These are phyloP conservation scores for Alternaria rosae DNA, from an alignment of 2,329 filamentous ascomycete genomes.

Conservation along the genomic window DNA sequence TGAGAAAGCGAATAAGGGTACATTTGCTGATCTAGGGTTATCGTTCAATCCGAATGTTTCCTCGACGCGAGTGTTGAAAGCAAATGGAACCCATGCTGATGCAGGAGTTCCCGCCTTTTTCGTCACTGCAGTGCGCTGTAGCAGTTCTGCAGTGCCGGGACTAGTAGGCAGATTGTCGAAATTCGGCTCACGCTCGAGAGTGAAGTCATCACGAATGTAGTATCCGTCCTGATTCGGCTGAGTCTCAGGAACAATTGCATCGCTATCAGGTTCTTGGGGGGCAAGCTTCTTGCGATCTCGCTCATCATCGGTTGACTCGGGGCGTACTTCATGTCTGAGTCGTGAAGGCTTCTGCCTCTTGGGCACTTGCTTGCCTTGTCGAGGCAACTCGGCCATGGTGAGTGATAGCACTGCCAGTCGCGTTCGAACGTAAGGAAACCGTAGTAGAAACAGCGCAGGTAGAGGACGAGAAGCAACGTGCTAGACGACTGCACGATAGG, in stretches of 20 bases:
- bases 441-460: not conserved
- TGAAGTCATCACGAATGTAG: not conserved
- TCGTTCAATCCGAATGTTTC: not conserved
- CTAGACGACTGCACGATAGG: not conserved
- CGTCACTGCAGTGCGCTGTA: slow-evolving; percentile 6
- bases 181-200: not conserved
- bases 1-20: slow-evolving; percentile 5
- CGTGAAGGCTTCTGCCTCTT: slow-evolving; percentile 23
- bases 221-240: slow-evolving; percentile 16
- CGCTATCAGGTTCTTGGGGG: slow-evolving; percentile 29
- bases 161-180: not conserved
- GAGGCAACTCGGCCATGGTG: slow-evolving; percentile 22
- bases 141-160: slow-evolving; percentile 1
- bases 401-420: not conserved
- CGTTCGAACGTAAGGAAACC: not conserved
- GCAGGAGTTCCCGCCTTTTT: not conserved
- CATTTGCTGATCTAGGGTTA: not conserved
- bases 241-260: slow-evolving; percentile 27
- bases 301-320: slow-evolving; percentile 24
- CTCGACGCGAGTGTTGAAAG: slow-evolving; percentile 1
- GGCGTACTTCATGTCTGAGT: slow-evolving; percentile 31
- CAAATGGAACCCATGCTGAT: not conserved
- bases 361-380: slow-evolving; percentile 11
- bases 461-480: not conserved
- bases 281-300: not conserved